Conservation (phyloP, 495 filamentous ascomycete genomes). For the Bacidia gigantensis region DNA sequence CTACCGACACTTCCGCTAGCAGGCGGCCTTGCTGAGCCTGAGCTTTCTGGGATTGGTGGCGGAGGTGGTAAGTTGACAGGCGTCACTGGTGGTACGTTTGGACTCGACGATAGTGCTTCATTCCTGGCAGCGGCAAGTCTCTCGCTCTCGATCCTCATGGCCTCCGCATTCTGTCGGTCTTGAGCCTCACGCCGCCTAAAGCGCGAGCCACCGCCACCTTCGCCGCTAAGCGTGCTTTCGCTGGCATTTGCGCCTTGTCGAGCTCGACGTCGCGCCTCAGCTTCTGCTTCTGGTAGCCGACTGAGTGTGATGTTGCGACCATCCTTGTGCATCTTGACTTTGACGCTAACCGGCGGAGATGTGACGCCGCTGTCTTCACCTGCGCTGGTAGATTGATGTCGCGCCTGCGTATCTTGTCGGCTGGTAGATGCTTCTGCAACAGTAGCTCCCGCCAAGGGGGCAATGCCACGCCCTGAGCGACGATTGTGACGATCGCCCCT, state of each 20-base stretch:
- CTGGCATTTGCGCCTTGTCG: slow-evolving; percentile 27
- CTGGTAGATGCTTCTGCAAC: slow-evolving; percentile 34
- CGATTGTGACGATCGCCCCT: slow-evolving; percentile 31
- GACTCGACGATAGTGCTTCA: slow-evolving; percentile 13
- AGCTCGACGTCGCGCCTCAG: slow-evolving; percentile 35
- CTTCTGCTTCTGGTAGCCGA: slow-evolving; percentile 69
- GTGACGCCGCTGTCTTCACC: slow-evolving; percentile 29
- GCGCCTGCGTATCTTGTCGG: slow-evolving; percentile 26
- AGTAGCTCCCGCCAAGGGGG: slow-evolving; percentile 31
- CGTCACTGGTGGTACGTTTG: slow-evolving; percentile 5
- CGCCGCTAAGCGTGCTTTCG: slow-evolving; percentile 32
- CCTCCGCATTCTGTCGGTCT: slow-evolving; percentile 37
- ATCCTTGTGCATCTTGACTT: slow-evolving; percentile 68
- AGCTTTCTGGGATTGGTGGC: slow-evolving; percentile 25
- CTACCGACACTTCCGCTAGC: slow-evolving; percentile 31
- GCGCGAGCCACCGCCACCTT: slow-evolving; percentile 31
- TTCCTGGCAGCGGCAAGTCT: slow-evolving; percentile 20
- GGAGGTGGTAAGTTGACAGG: slow-evolving; percentile 16
- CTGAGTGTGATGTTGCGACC: slow-evolving; percentile 70
- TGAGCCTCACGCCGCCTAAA: slow-evolving; percentile 40
- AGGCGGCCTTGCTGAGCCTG: slow-evolving; percentile 25
- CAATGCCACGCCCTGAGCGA: slow-evolving; percentile 25
- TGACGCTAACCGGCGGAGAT: slow-evolving; percentile 59
- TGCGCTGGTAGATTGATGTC: slow-evolving; percentile 15
- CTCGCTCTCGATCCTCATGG: slow-evolving; percentile 32